Evolutionary conservation across 345 rosid species (phyloP).

Genomic region (Aquilaria malaccensis): DNA sequence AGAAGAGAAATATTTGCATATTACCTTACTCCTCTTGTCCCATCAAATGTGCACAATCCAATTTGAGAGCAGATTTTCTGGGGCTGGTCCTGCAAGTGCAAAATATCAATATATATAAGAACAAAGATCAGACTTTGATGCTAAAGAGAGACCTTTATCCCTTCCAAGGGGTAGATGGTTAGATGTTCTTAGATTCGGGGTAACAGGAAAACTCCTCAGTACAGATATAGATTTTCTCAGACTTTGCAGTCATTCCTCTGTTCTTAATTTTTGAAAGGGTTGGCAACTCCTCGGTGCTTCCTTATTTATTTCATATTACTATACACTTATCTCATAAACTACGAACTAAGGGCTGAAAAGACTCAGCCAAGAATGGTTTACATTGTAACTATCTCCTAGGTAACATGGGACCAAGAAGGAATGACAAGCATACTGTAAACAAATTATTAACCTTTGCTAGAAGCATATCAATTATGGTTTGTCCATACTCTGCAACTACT

Average conservation of each 20-base stretch:
- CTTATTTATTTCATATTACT: too few species aligned
- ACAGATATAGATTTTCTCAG: too few species aligned
- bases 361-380: neutral
- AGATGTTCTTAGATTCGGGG: too few species aligned
- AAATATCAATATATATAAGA: neutral
- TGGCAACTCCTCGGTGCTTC: too few species aligned
- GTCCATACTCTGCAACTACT: slow-evolving; percentile 54
- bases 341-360: neutral
- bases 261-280: too few species aligned
- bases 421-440: neutral
- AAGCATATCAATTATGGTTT: slow-evolving; percentile 45
- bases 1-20: slow-evolving; percentile 1
- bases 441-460: slow-evolving; percentile 31
- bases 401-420: neutral
- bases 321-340: neutral
- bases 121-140: neutral
- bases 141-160: too few species aligned
- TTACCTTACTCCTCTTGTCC: slow-evolving; percentile 49
- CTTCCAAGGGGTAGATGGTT: too few species aligned
- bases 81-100: slow-evolving; percentile 42
- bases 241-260: too few species aligned
- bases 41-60: slow-evolving; percentile 57
- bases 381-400: neutral
- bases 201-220: too few species aligned
- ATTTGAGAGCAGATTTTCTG: slow-evolving; percentile 51